Evolutionary conservation across 768 basidiomycete genomes (phyloP).

Genomic region (Dentipellis fragilis): DNA sequence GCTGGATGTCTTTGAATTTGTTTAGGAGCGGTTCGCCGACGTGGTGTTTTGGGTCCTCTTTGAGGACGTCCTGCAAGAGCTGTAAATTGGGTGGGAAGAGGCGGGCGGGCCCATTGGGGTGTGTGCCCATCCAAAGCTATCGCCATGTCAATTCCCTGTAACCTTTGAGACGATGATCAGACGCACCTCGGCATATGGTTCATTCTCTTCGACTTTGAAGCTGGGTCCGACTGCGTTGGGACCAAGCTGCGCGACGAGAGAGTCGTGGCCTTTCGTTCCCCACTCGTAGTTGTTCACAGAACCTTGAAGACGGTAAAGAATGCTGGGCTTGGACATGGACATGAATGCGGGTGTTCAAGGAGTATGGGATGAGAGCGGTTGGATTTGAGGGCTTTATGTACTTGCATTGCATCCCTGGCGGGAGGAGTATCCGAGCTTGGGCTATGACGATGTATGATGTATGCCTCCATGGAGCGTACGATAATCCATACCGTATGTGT

Average conservation of each 20-base stretch:
- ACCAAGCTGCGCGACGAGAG: conserved; percentile 39
- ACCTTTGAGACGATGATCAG: not conserved
- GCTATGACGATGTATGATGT: too few relatives aligned
- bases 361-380: too few relatives aligned
- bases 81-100: conserved; percentile 17
- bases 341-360: too few relatives aligned
- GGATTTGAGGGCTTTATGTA: too few relatives aligned
- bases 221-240: conserved; percentile 16
- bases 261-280: conserved; percentile 39
- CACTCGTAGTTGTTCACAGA: conserved; percentile 38
- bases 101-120: conserved; percentile 38
- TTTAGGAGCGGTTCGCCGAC: conserved; percentile 49
- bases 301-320: conserved; percentile 17
- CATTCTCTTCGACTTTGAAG: conserved; percentile 31
- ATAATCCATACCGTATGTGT: too few relatives aligned
- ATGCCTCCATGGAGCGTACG: too few relatives aligned
- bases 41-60: conserved; percentile 17
- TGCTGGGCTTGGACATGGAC: not conserved
- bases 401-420: too few relatives aligned
- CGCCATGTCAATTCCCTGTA: too few relatives aligned
- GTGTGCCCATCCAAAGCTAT: conserved; percentile 58
- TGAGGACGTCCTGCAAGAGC: conserved; percentile 25
- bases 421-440: too few relatives aligned
- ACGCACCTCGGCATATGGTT: conserved; percentile 47
- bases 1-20: conserved; percentile 40